Evolutionary conservation across 257 asterid genomes (phyloP).

Genomic region (Vinca minor): DNA sequence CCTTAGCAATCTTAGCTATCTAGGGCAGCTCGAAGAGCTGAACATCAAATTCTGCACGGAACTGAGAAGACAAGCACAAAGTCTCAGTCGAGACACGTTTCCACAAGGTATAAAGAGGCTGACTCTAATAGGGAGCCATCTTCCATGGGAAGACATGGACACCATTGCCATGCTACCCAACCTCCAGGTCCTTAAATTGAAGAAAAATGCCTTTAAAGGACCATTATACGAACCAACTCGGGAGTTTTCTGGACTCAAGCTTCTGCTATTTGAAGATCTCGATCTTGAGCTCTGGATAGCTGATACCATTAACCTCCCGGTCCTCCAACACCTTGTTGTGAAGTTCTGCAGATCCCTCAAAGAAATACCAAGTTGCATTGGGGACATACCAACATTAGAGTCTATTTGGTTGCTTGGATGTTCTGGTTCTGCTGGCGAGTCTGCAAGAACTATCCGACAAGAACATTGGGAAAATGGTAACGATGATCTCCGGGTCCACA

Average conservation of each 20-base stretch:
- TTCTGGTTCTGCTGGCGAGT: background rate
- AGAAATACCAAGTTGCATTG: background rate
- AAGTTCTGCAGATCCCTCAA: background rate
- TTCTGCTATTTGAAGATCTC: slow-evolving; percentile 1
- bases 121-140: slow-evolving; percentile 6
- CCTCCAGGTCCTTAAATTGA: slow-evolving; percentile 17
- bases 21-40: slow-evolving; percentile 11
- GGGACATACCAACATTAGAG: background rate
- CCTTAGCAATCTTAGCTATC: slow-evolving; percentile 3
- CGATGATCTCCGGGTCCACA: background rate
- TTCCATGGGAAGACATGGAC: slow-evolving; percentile 13
- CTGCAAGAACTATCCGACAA: slow-evolving; percentile 1
- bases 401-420: background rate
- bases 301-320: background rate
- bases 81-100: background rate
- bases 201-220: slow-evolving; percentile 10
- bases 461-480: background rate
- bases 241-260: slow-evolving; percentile 10
- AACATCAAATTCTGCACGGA: background rate
- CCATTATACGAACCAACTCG: slow-evolving; percentile 10
- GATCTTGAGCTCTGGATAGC: slow-evolving; percentile 11
- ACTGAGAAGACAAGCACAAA: background rate
- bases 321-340: background rate
- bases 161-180: slow-evolving; percentile 12
- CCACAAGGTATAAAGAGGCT: slow-evolving; percentile 12